Conservation (phyloP, 2,329 filamentous ascomycete genomes). For the Colletotrichum agaves region DNA sequence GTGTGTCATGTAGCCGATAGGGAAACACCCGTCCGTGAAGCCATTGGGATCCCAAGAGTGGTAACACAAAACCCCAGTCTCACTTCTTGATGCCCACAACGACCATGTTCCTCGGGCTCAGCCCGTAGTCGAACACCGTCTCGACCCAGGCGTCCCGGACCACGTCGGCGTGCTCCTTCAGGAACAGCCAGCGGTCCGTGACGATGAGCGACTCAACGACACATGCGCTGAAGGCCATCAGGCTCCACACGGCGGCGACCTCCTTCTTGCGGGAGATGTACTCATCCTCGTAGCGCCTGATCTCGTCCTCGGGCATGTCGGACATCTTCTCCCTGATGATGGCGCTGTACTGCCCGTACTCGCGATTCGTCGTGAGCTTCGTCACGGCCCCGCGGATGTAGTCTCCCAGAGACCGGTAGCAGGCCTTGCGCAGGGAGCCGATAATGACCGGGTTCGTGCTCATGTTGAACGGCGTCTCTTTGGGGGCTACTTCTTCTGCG, state of each 20-base stretch:
- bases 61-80: slow-evolving; percentile 13
- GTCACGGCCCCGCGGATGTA: slow-evolving; percentile 85
- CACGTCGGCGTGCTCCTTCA: slow-evolving; percentile 78
- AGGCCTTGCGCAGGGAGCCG: slow-evolving; percentile 82
- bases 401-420: slow-evolving; percentile 77
- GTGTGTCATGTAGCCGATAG: background rate
- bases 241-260: slow-evolving; percentile 86
- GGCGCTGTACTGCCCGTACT: slow-evolving; percentile 68
- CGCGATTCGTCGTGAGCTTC: slow-evolving; percentile 72
- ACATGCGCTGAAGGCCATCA: slow-evolving; percentile 95
- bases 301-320: slow-evolving; percentile 78
- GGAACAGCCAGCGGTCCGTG: slow-evolving; percentile 87
- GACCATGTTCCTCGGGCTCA: slow-evolving; percentile 91
- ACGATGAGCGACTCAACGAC: slow-evolving; percentile 93
- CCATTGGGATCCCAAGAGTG: background rate
- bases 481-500: slow-evolving; percentile 40
- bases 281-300: slow-evolving; percentile 73
- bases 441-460: slow-evolving; percentile 86
- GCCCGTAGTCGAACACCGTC: slow-evolving; percentile 86
- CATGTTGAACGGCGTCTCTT: slow-evolving; percentile 58
- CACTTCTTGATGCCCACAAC: slow-evolving; percentile 88
- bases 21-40: background rate
- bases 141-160: slow-evolving; percentile 89
- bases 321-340: slow-evolving; percentile 74
- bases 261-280: slow-evolving; percentile 80